Evolutionary conservation across 306 rosid genomes (phyloP).

Genomic region (Clitoria ternatea): DNA sequence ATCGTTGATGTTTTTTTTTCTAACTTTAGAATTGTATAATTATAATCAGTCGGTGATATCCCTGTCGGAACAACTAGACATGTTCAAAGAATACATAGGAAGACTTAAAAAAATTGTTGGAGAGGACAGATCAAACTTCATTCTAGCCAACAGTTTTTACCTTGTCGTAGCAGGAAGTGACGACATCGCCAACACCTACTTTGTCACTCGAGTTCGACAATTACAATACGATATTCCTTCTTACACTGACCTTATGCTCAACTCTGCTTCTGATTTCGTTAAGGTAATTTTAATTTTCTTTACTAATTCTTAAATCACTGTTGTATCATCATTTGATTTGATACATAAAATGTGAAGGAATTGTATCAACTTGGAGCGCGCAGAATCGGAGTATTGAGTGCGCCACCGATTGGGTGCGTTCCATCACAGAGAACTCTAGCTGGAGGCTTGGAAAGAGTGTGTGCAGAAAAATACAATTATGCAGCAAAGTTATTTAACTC

Average conservation of each 20-base stretch:
- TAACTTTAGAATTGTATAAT: neutral
- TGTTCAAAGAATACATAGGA: slow-evolving; percentile 64
- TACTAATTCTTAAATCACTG: neutral
- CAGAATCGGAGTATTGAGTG: slow-evolving; percentile 58
- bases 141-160: slow-evolving; percentile 42
- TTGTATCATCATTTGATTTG: too few relatives aligned
- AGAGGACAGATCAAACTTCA: slow-evolving; percentile 44
- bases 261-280: slow-evolving; percentile 43
- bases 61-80: slow-evolving; percentile 35
- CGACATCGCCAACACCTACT: slow-evolving; percentile 76
- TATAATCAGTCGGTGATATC: slow-evolving; percentile 46
- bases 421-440: slow-evolving; percentile 66
- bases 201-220: slow-evolving; percentile 34
- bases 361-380: slow-evolving; percentile 54
- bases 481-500: slow-evolving; percentile 58
- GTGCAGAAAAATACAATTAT: slow-evolving; percentile 43
- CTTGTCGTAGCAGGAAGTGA: slow-evolving; percentile 78
- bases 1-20: neutral
- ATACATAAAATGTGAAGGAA: slow-evolving; percentile 33
- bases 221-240: slow-evolving; percentile 53
- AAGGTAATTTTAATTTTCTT: slow-evolving; percentile 26
- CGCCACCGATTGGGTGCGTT: slow-evolving; percentile 78
- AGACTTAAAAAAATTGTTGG: slow-evolving; percentile 52
- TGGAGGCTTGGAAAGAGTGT: slow-evolving; percentile 47
- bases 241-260: slow-evolving; percentile 63